Conservation (phyloP, 2,329 filamentous ascomycete genomes). For the Triangularia setosa region DNA sequence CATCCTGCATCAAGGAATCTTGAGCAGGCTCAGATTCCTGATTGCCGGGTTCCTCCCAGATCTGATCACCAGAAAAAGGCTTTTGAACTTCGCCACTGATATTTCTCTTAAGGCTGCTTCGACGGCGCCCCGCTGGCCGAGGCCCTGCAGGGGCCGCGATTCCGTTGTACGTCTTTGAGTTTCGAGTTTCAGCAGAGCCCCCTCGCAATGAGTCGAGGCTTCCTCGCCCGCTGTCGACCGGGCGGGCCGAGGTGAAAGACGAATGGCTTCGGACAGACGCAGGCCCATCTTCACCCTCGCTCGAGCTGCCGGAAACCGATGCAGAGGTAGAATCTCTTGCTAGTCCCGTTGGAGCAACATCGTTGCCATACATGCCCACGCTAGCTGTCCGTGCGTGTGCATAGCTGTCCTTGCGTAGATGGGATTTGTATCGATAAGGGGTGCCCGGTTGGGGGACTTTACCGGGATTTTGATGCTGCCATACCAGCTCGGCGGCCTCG, state of each 20-base stretch:
- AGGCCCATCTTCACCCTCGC: slow-evolving; percentile 32
- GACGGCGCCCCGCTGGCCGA: slow-evolving; percentile 44
- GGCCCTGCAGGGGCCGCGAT: slow-evolving; percentile 35
- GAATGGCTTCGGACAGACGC: slow-evolving; percentile 33
- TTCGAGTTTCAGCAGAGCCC: slow-evolving; percentile 12
- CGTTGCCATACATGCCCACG: slow-evolving; percentile 46
- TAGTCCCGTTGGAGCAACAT: slow-evolving; percentile 44
- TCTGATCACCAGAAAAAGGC: slow-evolving; percentile 71
- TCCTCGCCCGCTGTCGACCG: slow-evolving; percentile 26
- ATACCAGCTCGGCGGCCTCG: slow-evolving; percentile 76
- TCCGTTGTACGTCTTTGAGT: slow-evolving; percentile 40
- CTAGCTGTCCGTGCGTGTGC: slow-evolving; percentile 62
- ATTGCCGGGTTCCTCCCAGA: slow-evolving; percentile 83
- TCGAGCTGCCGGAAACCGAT: slow-evolving; percentile 51
- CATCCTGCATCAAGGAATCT: slow-evolving; percentile 18
- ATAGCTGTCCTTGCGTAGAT: slow-evolving; percentile 68
- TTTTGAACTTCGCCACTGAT: slow-evolving; percentile 64
- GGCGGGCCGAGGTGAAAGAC: slow-evolving; percentile 27
- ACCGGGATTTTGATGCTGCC: slow-evolving; percentile 64
- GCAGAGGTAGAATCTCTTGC: slow-evolving; percentile 40
- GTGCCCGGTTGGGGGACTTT: slow-evolving; percentile 55
- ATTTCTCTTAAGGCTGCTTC: slow-evolving; percentile 65
- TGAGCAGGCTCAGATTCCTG: slow-evolving; percentile 30
- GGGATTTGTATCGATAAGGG: slow-evolving; percentile 63
- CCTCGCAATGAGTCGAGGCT: slow-evolving; percentile 34